These are phyloP conservation scores for Peronospora tabacina DNA, from an alignment of 352 stramenopile genomes.

Conservation along the genomic window DNA sequence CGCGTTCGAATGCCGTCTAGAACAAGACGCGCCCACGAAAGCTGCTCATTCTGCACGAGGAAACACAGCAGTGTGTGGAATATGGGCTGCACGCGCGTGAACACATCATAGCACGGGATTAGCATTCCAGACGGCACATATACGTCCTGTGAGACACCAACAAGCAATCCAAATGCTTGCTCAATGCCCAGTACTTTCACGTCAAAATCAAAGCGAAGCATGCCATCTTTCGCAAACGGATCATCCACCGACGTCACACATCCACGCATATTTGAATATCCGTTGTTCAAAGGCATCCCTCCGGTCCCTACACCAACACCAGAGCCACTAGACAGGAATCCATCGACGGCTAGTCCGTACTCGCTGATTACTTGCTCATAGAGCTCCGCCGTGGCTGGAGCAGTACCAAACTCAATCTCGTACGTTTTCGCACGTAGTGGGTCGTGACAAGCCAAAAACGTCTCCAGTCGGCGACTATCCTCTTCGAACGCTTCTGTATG, in stretches of 20 bases:
- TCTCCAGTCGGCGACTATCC: conserved; percentile 40
- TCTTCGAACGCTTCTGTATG: conserved; percentile 54
- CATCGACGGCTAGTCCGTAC: conserved; percentile 57
- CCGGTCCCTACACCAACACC: conserved; percentile 14
- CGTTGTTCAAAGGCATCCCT: conserved; percentile 29
- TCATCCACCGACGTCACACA: conserved; percentile 60
- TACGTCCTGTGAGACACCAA: conserved; percentile 72
- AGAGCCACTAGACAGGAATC: conserved; percentile 25
- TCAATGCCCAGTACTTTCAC: conserved; percentile 63
- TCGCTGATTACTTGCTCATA: conserved; percentile 68
- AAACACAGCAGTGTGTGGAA: conserved; percentile 68
- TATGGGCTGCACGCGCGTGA: conserved; percentile 70
- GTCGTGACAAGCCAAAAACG: conserved; percentile 71
- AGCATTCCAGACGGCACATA: conserved; percentile 60
- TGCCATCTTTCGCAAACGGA: conserved; percentile 42
- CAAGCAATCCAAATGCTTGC: conserved; percentile 58
- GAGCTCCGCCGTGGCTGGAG: conserved; percentile 46
- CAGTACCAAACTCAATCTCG: conserved; percentile 72
- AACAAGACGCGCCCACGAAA: conserved; percentile 45
- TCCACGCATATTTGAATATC: conserved; percentile 37
- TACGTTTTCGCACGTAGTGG: conserved; percentile 75
- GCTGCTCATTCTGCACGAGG: conserved; percentile 57
- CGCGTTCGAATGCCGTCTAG: conserved; percentile 39
- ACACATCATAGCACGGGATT: conserved; percentile 67
- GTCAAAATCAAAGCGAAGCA: conserved; percentile 74